Conservation (phyloP, 2,329 filamentous ascomycete genomes). For the Cladobotryum mycophilum region DNA sequence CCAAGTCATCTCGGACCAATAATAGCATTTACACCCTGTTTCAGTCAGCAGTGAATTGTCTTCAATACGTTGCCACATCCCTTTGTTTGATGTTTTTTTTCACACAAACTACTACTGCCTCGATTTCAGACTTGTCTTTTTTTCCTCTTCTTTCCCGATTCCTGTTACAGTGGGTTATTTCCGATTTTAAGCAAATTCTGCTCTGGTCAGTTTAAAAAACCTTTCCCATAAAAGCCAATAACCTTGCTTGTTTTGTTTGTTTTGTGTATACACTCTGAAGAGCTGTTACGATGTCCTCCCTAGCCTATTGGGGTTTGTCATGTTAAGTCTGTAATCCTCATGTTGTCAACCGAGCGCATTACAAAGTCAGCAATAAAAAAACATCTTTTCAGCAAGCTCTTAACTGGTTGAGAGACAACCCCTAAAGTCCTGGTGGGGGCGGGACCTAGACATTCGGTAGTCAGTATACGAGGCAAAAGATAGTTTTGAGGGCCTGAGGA, state of each 20-base stretch:
- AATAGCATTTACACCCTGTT: constrained; percentile 9
- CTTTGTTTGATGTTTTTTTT: neutral
- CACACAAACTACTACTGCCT: constrained; percentile 7
- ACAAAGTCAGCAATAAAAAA: constrained; percentile 11
- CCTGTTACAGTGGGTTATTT: constrained; percentile 9
- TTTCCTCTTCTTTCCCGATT: no score
- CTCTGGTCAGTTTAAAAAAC: constrained; percentile 10
- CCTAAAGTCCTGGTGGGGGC: constrained; percentile 48
- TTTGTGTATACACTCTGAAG: neutral
- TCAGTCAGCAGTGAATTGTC: constrained; percentile 12
- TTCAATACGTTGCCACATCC: constrained; percentile 4
- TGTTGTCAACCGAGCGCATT: constrained; percentile 13
- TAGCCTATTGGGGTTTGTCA: constrained; percentile 7
- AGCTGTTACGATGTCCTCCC: constrained; percentile 6
- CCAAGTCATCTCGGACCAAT: neutral
- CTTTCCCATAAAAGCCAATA: constrained; percentile 8
- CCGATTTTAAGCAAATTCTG: constrained; percentile 9
- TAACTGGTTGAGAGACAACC: constrained; percentile 7
- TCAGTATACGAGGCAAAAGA: constrained; percentile 11
- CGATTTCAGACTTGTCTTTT: no score
- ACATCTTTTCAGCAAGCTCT: constrained; percentile 8
- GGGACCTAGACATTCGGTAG: constrained; percentile 40
- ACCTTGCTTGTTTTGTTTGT: neutral
- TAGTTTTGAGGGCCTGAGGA: neutral
- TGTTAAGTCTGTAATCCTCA: constrained; percentile 7